Base-by-base conservation (phyloP, 1,139 yeast species). In the Yamadazyma blattariae region DNA sequence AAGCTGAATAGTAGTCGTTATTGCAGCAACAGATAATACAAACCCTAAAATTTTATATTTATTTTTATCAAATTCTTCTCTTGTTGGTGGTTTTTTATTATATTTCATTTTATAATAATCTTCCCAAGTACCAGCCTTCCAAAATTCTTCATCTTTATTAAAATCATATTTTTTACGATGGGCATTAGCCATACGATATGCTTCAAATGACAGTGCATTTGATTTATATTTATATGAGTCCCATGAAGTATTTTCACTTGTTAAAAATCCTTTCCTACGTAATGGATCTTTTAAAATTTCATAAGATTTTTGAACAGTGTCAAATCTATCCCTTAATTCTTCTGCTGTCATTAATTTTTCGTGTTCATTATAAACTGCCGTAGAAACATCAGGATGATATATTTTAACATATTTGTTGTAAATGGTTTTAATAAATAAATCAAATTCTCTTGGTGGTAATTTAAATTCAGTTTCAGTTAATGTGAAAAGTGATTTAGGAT, bases 371-470 rank as follows among this genome's bases (percentile, higher is more conserved):
- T 58, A 44, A 4, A 61, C 50, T 5, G 46, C 52, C 12, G 58
- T 43, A 5, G 56, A 44, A 3, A 82, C 61, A 59, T 92, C 98
- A 0, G 98, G 97, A 51, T 92, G 97, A 52, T 92, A 90, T 7
- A 80, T 54, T 56, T 86, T 88, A 12, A 94, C 92, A 37, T 80
- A 72, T 37, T 74, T 69, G 47, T 74, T 71, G 54, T 86, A 90
- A 28, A 66, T 66, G 24, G 57, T 45, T 52, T 82, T 82, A 38
- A 90, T 54, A 17, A 57, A 47, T 32, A 61, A 57, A 47, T 72
- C 64, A 44, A 77, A 63, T n/a, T 64, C 59, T 10, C 58, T 45
- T 13, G 52, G 56, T 18, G 55, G 51, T 17, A 52, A 40, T 18
- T 40, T 52, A 29, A 44, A 41, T 13, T 56, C 57, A 7, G 38